These are phyloP conservation scores for Thalassiosira ordinaria DNA, from an alignment of 352 stramenopile species.

Conservation along the genomic window DNA sequence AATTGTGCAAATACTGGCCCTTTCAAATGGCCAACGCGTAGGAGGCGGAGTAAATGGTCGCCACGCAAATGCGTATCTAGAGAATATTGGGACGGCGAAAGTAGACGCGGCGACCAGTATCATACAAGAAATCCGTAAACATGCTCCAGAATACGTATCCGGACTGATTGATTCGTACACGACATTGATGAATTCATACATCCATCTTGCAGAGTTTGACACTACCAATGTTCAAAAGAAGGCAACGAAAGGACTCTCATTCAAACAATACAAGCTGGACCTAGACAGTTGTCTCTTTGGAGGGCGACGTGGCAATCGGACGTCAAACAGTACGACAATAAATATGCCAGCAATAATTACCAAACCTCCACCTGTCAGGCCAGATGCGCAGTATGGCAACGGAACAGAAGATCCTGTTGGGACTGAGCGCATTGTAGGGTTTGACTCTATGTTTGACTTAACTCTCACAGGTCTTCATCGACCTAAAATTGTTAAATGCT, in stretches of 20 bases:
- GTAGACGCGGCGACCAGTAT: slow-evolving; percentile 69
- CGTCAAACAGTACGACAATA: slow-evolving; percentile 12
- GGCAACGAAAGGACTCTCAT: slow-evolving; percentile 62
- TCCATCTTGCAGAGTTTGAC: slow-evolving; percentile 74
- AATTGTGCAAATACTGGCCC: slow-evolving; percentile 93
- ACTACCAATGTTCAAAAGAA: slow-evolving; percentile 63
- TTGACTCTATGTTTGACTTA: slow-evolving; percentile 92
- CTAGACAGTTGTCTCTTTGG: slow-evolving; percentile 56
- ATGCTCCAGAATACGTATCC: slow-evolving; percentile 53
- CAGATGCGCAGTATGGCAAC: slow-evolving; percentile 86
- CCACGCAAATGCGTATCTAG: slow-evolving; percentile 57
- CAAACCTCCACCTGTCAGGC: slow-evolving; percentile 83
- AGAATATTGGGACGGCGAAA: slow-evolving; percentile 71
- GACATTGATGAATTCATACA: slow-evolving; percentile 77
- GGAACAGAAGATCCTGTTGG: slow-evolving; percentile 79
- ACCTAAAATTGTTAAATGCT: slow-evolving; percentile 97
- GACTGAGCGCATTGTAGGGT: slow-evolving; percentile 79
- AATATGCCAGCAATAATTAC: slow-evolving; percentile 71
- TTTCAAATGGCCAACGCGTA: slow-evolving; percentile 93
- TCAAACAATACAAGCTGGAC: slow-evolving; percentile 61
- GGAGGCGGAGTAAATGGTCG: slow-evolving; percentile 77
- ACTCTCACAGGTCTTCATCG: slow-evolving; percentile 94
- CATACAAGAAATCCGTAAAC: slow-evolving; percentile 66
- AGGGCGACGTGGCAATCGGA: slow-evolving; percentile 37
- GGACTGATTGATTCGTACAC: slow-evolving; percentile 71